Conservation (phyloP, 352 stramenopile genomes). For the Plasmopara muralis region DNA sequence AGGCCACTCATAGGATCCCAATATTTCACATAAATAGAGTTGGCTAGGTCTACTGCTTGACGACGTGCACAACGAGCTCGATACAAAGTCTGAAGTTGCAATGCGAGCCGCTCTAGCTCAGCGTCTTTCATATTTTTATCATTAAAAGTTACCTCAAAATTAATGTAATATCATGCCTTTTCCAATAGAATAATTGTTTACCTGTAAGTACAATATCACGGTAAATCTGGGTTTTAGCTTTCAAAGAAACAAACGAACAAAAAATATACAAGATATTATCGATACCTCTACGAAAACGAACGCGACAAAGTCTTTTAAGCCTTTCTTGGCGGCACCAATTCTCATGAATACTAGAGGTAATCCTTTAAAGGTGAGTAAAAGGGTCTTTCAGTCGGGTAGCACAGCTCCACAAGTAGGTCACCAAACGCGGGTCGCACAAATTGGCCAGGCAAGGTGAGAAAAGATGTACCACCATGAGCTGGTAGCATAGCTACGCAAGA, state of each 20-base stretch:
- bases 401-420: too few species aligned
- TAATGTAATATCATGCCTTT: not conserved
- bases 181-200: constrained; percentile 42
- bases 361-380: too few species aligned
- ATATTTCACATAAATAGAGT: constrained; percentile 39
- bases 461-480: too few species aligned
- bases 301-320: too few species aligned
- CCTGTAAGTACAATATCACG: constrained; percentile 34
- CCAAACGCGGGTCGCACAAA: too few species aligned
- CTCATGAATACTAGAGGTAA: too few species aligned
- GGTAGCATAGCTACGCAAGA: too few species aligned
- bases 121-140: constrained; percentile 1
- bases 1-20: constrained; percentile 34
- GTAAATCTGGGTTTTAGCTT: constrained; percentile 43
- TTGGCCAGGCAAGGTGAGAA: too few species aligned
- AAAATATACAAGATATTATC: too few species aligned
- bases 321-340: too few species aligned
- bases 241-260: constrained; percentile 7
- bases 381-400: too few species aligned
- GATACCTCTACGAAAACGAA: too few species aligned
- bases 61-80: constrained; percentile 26
- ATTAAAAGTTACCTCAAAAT: not conserved
- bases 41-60: constrained; percentile 20
- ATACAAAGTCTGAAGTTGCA: constrained; percentile 33
- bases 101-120: constrained; percentile 9